Conservation (phyloP, 371 early-diverging fungal species). For the Actinomucor elegans region DNA sequence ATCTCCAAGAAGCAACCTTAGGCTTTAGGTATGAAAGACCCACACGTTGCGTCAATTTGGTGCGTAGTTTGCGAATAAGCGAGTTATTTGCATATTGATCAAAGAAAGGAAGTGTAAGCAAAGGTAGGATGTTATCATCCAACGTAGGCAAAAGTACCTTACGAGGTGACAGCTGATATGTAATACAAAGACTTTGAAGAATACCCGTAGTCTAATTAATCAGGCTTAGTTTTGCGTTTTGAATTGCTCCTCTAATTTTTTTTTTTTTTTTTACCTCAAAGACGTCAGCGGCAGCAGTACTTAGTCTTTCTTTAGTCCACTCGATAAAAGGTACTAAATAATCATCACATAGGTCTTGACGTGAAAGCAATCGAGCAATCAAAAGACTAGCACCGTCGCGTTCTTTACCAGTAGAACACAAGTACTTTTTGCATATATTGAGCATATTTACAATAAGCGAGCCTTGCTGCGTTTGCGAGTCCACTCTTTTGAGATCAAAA, state of each 20-base stretch:
- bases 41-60: constrained; percentile 83
- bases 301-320: constrained; percentile 56
- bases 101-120: constrained; percentile 53
- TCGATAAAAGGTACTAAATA: constrained; percentile 57
- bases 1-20: constrained; percentile 76
- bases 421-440: constrained; percentile 47
- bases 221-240: too few species aligned
- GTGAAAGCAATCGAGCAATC: constrained; percentile 71
- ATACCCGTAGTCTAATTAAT: constrained; percentile 57
- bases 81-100: constrained; percentile 63
- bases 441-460: constrained; percentile 57
- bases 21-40: constrained; percentile 76
- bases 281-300: constrained; percentile 30
- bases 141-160: constrained; percentile 60
- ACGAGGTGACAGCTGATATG: constrained; percentile 73
- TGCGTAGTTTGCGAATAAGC: constrained; percentile 75
- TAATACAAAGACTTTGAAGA: constrained; percentile 64
- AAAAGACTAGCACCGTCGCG: constrained; percentile 84
- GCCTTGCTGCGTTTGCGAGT: constrained; percentile 52
- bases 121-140: constrained; percentile 51
- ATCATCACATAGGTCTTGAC: constrained; percentile 49
- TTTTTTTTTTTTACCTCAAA: constrained; percentile 58
- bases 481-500: constrained; percentile 85
- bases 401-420: constrained; percentile 77
- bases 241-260: too few species aligned